Evolutionary conservation across 2,329 filamentous ascomycete species (phyloP), one percentile per base, ranked within the genome.

Genomic region (Diaporthe eres): DNA sequence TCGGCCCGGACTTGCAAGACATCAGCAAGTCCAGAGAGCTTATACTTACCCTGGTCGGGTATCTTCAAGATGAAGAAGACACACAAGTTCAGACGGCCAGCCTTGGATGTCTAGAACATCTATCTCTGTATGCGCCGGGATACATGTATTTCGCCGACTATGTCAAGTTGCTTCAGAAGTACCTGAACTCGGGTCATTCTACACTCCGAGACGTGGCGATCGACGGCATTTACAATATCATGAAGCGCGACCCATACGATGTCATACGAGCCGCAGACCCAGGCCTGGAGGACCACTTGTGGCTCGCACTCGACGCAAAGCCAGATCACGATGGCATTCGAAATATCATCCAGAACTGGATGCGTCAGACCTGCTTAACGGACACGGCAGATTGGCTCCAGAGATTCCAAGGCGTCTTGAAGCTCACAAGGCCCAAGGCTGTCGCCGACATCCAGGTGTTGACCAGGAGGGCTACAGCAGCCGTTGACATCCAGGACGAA

Each of bases 1-100:
- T 99, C 15, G 97, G 97, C 0, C 97, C 97, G 0, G 97, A 99
- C 84, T 87, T 99, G 31, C 97, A 98, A 83, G 97, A 98, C 81
- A 92, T 97, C 78, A 92, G 92, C 4, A 98, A 98, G 84, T 94
- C 95, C n/a, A 89, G 97, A 78, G 96, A 98, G 81, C 89, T 99
- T 72, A 97, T 98, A 70, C 89, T 98, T 77, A 97, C 93, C 0
- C 88, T 99, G 12, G 93, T 98, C 4, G 90, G 91, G 4, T 93
- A 97, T 78, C 97, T 98, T 80, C 92, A 94, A 77, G 88, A 93
- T 65, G 94, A 97, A 80, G 89, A 93, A 6, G 92, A 94, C 73
- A 83, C 91, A 5, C 86, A 93, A 15, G 90, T 98, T 8, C 90
- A 95, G 39, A 91, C 92, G 25, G 95, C 95, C 78, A 94, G 94